phyloP scores from a whole-genome alignment of 768 basidiomycete species.

The Suillus fuscotomentosus region DNA sequence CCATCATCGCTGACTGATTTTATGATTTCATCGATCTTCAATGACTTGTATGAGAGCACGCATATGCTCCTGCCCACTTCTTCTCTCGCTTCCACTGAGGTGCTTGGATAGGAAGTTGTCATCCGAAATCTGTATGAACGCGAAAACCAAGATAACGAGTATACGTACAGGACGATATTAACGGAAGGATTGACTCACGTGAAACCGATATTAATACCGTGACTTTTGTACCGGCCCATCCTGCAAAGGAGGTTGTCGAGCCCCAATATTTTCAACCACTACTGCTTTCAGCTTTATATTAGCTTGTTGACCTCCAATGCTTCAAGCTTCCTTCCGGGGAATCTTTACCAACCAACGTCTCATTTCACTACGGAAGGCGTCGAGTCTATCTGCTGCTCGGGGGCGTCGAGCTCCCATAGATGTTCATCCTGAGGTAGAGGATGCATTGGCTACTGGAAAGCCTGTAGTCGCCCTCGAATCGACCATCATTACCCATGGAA shows the following conservation, averaged over 20 bases:
- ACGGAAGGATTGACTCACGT: neutral
- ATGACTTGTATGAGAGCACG: conserved; percentile 54
- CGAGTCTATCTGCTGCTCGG: neutral
- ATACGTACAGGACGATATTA: neutral
- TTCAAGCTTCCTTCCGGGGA: neutral
- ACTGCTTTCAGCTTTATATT: neutral
- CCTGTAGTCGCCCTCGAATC: conserved; percentile 92
- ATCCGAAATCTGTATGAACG: conserved; percentile 12
- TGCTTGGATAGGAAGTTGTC: conserved; percentile 19
- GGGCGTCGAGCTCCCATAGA: conserved; percentile 44
- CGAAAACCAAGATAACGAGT: neutral
- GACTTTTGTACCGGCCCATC: neutral
- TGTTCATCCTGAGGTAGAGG: conserved; percentile 78
- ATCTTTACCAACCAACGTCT: neutral
- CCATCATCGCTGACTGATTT: conserved; percentile 57
- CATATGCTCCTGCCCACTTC: conserved; percentile 32
- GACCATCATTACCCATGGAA: conserved; percentile 89
- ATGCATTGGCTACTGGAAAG: conserved; percentile 62
- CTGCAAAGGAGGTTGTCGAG: neutral
- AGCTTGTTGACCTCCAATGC: neutral
- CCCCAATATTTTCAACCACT: neutral
- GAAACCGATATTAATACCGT: neutral
- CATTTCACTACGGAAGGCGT: neutral
- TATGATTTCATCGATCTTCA: conserved; percentile 60
- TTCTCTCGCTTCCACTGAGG: conserved; percentile 25